Evolutionary conservation across 257 asterid species (phyloP).

Genomic region (Solanum acaule): DNA sequence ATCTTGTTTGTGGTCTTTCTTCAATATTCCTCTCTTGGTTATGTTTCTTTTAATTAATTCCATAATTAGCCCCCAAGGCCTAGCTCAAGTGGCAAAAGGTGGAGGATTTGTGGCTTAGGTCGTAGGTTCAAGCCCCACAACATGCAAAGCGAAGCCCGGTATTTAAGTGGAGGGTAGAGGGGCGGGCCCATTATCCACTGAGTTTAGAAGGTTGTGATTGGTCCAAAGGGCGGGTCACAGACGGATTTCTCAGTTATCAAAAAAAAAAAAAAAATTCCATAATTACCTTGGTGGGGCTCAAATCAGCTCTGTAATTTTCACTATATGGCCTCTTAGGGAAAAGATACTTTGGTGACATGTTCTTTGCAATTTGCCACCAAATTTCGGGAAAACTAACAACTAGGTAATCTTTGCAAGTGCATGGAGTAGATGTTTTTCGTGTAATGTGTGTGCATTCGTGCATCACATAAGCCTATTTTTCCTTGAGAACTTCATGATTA

Average conservation of each 20-base stretch:
- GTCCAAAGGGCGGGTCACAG: background rate
- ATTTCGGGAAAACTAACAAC: background rate
- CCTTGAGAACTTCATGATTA: background rate
- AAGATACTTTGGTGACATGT: background rate
- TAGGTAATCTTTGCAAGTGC: background rate
- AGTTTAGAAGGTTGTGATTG: background rate
- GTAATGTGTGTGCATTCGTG: background rate
- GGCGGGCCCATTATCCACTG: too few species aligned
- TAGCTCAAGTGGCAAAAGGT: background rate
- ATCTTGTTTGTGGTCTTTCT: background rate
- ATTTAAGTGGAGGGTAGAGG: too few species aligned
- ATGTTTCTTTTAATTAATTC: background rate
- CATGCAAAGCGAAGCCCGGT: too few species aligned
- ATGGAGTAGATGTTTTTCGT: background rate
- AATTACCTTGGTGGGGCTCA: background rate
- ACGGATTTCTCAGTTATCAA: too few species aligned
- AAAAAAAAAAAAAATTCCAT: too few species aligned
- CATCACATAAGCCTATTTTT: background rate
- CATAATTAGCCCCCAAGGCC: background rate
- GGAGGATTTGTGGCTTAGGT: background rate
- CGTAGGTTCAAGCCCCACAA: too few species aligned
- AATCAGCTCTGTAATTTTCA: background rate
- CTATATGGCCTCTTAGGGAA: background rate
- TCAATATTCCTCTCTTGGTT: background rate
- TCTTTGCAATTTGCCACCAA: background rate